Percentiles rank a stretch among this genome's conserved stretches.
phyloP scores from a whole-genome alignment of 495 filamentous ascomycete species.

The Penicillium coffeae region DNA sequence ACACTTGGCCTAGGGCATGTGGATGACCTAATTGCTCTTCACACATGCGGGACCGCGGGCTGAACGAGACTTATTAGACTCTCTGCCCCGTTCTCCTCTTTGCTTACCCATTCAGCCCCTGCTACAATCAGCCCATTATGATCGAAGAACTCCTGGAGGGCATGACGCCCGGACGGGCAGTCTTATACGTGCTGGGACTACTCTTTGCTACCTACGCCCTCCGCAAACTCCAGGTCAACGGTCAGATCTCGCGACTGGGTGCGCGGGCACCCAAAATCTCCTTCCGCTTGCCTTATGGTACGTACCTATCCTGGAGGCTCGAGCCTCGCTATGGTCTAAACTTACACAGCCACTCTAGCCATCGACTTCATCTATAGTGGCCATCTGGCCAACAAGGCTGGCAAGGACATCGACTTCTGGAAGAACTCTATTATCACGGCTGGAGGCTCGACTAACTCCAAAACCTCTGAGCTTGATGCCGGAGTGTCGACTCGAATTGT shows the following conservation, averaged over 20 bases:
- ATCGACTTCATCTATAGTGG: constrained; percentile 57
- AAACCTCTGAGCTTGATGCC: constrained; percentile 59
- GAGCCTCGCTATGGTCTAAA: constrained; percentile 1
- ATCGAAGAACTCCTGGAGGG: constrained; percentile 32
- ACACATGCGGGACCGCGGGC: not conserved
- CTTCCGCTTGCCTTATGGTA: constrained; percentile 37
- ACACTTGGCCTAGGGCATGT: not conserved
- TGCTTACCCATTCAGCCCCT: not conserved
- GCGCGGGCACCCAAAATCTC: constrained; percentile 30
- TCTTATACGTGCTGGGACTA: constrained; percentile 21
- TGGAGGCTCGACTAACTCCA: constrained; percentile 27
- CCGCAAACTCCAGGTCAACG: constrained; percentile 30
- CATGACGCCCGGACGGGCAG: constrained; percentile 23
- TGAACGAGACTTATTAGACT: too few relatives aligned
- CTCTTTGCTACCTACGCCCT: constrained; percentile 24
- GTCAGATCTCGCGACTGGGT: constrained; percentile 33
- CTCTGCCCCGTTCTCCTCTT: not conserved
- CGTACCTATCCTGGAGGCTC: not conserved
- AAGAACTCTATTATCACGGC: constrained; percentile 39
- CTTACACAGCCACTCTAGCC: constrained; percentile 34
- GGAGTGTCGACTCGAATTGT: constrained; percentile 52
- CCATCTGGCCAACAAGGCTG: constrained; percentile 42
- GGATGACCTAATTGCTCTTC: not conserved
- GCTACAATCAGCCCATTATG: constrained; percentile 20
- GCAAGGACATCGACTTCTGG: constrained; percentile 62